A percentile compares a stretch with the other conserved stretches of the same genome.
Conservation (phyloP, 805 yeast genomes). For the Zygosaccharomyces gambellarensis region DNA sequence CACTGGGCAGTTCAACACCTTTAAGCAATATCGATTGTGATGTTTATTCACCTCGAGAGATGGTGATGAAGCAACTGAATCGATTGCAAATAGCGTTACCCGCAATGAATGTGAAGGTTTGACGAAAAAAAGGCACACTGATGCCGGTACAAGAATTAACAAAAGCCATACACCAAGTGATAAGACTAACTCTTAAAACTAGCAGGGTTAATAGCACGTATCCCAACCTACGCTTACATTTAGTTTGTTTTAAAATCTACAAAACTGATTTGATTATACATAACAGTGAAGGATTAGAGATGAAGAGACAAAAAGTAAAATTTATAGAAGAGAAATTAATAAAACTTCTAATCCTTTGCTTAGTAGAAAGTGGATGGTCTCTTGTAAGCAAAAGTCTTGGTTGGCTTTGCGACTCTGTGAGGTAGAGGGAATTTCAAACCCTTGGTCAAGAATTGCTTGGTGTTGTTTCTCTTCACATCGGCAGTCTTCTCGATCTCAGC, state of each 20-base stretch:
- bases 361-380: conserved; percentile 98
- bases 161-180: background rate
- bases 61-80: background rate
- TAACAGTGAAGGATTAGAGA: conserved; percentile 14
- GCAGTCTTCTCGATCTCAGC: conserved; percentile 97
- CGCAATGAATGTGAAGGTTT: conserved; percentile 3
- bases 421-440: conserved; percentile 99
- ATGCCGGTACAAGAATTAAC: background rate
- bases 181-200: background rate
- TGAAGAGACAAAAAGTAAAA: conserved; percentile 10
- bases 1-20: background rate
- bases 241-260: conserved; percentile 23
- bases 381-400: conserved; percentile 81
- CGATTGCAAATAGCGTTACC: background rate
- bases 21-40: background rate
- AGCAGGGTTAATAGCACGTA: background rate
- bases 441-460: conserved; percentile 91
- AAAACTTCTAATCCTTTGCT: conserved; percentile 25
- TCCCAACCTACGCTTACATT: conserved; percentile 10
- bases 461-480: conserved; percentile 99
- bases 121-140: background rate
- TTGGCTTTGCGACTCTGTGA: conserved; percentile 94
- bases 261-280: conserved; percentile 31
- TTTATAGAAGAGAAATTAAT: background rate
- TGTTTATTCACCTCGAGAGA: conserved; percentile 3